Conservation (phyloP, 1,284 basidiomycete species). For the Apiotrichum veenhuisii region DNA sequence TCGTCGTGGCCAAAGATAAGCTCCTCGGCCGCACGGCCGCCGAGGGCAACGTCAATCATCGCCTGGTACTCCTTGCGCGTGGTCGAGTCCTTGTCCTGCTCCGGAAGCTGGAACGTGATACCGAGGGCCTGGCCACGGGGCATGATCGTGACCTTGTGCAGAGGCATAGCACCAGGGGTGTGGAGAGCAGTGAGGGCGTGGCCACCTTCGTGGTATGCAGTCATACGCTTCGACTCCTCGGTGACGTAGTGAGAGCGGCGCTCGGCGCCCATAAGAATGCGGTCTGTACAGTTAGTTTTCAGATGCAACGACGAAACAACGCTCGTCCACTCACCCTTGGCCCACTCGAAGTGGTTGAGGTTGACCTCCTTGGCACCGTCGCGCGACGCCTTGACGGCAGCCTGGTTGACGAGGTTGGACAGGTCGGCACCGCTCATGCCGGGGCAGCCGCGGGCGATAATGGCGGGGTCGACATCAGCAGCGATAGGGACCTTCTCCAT, state of each 20-base stretch:
- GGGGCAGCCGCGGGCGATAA: slow-evolving; percentile 84
- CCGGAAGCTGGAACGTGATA: slow-evolving; percentile 78
- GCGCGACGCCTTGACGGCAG: slow-evolving; percentile 86
- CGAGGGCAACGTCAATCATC: slow-evolving; percentile 82
- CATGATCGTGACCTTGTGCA: slow-evolving; percentile 94
- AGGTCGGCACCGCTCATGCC: slow-evolving; percentile 68
- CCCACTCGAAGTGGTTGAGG: slow-evolving; percentile 89
- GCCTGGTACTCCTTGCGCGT: slow-evolving; percentile 45
- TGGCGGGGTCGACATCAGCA: slow-evolving; percentile 70
- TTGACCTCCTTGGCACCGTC: slow-evolving; percentile 68
- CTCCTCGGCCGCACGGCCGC: slow-evolving; percentile 89
- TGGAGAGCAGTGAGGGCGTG: slow-evolving; percentile 87
- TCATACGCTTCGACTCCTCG: slow-evolving; percentile 75
- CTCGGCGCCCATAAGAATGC: slow-evolving; percentile 92
- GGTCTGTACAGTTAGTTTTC: slow-evolving; percentile 57
- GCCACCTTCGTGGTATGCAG: slow-evolving; percentile 94
- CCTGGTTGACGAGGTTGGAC: slow-evolving; percentile 84
- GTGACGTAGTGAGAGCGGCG: slow-evolving; percentile 81
- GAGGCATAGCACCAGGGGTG: slow-evolving; percentile 85
- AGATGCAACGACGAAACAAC: background rate
- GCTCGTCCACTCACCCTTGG: slow-evolving; percentile 70
- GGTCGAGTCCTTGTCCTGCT: slow-evolving; percentile 62
- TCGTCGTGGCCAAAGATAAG: slow-evolving; percentile 83
- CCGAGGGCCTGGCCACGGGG: slow-evolving; percentile 89
- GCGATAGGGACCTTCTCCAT: slow-evolving; percentile 72